A percentile compares a stretch with the other conserved stretches of the same genome.
Evolutionary conservation across 1,284 basidiomycete genomes (phyloP).

Genomic region (Stygiomarasmius scandens): DNA sequence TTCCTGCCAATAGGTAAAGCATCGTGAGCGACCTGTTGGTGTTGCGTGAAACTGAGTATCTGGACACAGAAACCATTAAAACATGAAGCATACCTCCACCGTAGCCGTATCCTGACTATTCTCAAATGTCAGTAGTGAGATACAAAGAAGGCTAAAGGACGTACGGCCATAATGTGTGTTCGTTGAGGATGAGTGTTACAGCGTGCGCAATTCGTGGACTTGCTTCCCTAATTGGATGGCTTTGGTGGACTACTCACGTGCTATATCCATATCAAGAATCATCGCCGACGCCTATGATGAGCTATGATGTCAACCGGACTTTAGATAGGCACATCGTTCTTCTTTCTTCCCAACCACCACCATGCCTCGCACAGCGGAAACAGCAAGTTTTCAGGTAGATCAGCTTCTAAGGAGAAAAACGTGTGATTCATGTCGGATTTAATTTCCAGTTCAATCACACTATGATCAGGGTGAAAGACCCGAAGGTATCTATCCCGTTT

Average conservation of each 20-base stretch:
- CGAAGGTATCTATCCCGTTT: conserved; percentile 76
- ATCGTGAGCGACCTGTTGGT: conserved; percentile 77
- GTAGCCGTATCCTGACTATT: conserved; percentile 63
- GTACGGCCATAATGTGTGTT: conserved; percentile 13
- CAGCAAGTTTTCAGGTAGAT: conserved; percentile 63
- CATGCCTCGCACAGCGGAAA: conserved; percentile 70
- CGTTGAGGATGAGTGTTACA: background rate
- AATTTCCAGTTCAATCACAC: conserved; percentile 90
- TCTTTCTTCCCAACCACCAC: conserved; percentile 14
- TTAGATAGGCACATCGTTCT: background rate
- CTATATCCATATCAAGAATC: background rate
- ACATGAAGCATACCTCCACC: conserved; percentile 53
- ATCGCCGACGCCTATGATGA: too few species aligned
- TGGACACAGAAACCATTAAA: too few species aligned
- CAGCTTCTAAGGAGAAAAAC: background rate
- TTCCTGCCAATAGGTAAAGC: conserved; percentile 93
- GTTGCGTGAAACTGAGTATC: background rate
- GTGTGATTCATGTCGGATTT: background rate
- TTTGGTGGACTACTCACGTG: background rate
- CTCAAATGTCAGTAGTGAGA: background rate
- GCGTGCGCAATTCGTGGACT: background rate
- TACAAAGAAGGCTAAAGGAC: background rate
- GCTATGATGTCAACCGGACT: background rate
- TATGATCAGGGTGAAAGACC: conserved; percentile 90
- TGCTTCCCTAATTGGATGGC: background rate